Evolutionary conservation across 305 asterid species (phyloP), one percentile per base, ranked within the genome.

Genomic region (Solanum aculeatissimum): DNA sequence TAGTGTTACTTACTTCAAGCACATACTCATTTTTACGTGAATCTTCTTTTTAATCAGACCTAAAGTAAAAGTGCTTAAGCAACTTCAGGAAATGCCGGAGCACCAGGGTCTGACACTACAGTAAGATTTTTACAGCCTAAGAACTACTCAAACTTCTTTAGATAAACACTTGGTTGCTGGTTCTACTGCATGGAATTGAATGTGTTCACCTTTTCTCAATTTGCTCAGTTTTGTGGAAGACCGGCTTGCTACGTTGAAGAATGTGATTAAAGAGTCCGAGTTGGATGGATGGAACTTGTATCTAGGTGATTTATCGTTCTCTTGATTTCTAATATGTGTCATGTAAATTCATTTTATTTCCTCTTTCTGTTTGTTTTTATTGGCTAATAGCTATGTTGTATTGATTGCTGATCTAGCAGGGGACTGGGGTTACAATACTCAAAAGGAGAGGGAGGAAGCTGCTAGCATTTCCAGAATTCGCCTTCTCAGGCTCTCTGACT

Each of bases 61-160:
- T 47, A 95, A 95, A 89, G 98, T 94, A 13, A 83, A 95, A 88
- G 98, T 94, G 83, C 90, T 97, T 90, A 95, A 95, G 93, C 90
- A 87, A 92, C 95, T 97, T 83, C 98, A 95, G 87, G 91, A 93
- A 75, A 95, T 94, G 97, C 98, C 98, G 5, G 98, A 94, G 85
- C 93, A 95, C 87, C 93, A 92, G 88, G 97, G 97, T 58, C 91
- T 95, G 74, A 90, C 91, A 43, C 90, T 97, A 85, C 97, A 97
- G 99, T 96, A 90, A 92, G 98, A 84, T 86, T 79, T 27, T 51
- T 79, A 5, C 27, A 35, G 23, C 38, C 12, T 74, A 43, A 82
- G 55, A 71, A 51, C 58, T 63, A 63, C 25, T 58, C 35, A 43
- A 53, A 53, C 55, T 83, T 69, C 55, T 49, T 75, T 12, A 42